Evolutionary conservation across 1,139 yeast species (phyloP).

Genomic region (Torulaspora globosa): DNA sequence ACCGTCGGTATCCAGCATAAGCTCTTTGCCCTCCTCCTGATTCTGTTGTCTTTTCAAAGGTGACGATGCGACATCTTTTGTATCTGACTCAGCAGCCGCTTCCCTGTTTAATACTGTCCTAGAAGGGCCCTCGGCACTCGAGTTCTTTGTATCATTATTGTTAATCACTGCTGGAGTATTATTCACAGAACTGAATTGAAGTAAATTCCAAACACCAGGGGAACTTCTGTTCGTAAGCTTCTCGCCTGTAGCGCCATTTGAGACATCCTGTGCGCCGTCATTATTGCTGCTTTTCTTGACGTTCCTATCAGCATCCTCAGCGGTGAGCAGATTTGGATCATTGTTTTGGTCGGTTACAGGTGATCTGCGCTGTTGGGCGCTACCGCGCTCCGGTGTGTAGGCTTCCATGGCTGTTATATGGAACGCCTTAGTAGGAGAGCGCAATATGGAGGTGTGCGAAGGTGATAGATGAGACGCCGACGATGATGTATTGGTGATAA

Average conservation of each 20-base stretch:
- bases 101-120: slow-evolving; percentile 2
- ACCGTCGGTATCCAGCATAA: slow-evolving; percentile 34
- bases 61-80: slow-evolving; percentile 20
- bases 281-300: neutral
- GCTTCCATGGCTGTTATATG: slow-evolving; percentile 66
- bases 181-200: slow-evolving; percentile 60
- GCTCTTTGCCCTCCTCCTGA: slow-evolving; percentile 15
- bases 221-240: slow-evolving; percentile 37
- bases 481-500: slow-evolving; percentile 17
- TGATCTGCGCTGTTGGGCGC: slow-evolving; percentile 38
- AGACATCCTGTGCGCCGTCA: slow-evolving; percentile 11
- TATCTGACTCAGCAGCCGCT: slow-evolving; percentile 6
- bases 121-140: slow-evolving; percentile 2
- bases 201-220: slow-evolving; percentile 76
- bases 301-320: neutral
- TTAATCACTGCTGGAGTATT: slow-evolving; percentile 33
- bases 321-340: neutral
- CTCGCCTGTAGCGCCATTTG: slow-evolving; percentile 1
- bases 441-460: slow-evolving; percentile 27
- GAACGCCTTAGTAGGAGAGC: slow-evolving; percentile 46
- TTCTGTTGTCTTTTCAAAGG: slow-evolving; percentile 19
- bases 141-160: slow-evolving; percentile 9
- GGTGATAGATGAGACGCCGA: slow-evolving; percentile 36
- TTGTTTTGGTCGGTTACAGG: slow-evolving; percentile 16
- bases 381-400: slow-evolving; percentile 77